Percentiles rank a stretch among this genome's conserved stretches.
phyloP scores from a whole-genome alignment of 169 alveolate species.

The Perkinsus chesapeaki region DNA sequence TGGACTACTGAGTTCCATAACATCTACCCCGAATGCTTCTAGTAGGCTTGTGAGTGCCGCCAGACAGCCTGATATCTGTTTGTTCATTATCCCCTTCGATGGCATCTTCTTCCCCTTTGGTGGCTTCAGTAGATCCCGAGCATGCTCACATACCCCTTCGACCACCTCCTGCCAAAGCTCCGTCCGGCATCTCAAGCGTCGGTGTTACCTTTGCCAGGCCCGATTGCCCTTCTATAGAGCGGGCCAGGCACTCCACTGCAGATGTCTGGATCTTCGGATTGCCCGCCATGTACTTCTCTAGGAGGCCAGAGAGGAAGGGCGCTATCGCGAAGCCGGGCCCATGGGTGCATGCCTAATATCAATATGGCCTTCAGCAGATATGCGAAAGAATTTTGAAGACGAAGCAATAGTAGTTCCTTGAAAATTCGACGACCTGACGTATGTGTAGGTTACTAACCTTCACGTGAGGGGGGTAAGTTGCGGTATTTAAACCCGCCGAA shows the following conservation, averaged over 20 bases:
- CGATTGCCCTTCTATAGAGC: background rate
- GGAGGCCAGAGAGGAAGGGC: background rate
- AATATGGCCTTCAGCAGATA: too few relatives aligned
- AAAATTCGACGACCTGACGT: too few relatives aligned
- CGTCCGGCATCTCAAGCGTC: background rate
- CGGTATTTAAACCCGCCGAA: too few relatives aligned
- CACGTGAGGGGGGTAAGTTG: too few relatives aligned
- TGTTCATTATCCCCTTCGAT: background rate
- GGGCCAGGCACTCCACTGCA: background rate
- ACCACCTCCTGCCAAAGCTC: background rate
- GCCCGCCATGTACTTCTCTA: background rate
- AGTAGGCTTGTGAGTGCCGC: background rate
- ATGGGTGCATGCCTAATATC: background rate
- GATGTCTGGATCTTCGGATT: background rate
- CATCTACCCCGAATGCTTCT: background rate
- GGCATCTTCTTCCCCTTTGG: slow-evolving; percentile 3
- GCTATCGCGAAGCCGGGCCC: background rate
- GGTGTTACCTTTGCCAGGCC: background rate
- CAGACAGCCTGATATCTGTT: background rate
- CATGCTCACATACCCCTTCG: background rate
- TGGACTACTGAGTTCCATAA: background rate
- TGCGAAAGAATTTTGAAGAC: too few relatives aligned
- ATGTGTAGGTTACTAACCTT: too few relatives aligned
- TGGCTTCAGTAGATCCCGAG: background rate
- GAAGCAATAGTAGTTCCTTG: too few relatives aligned